phyloP scores from a whole-genome alignment of 306 rosid species.

The Lagenaria siceraria region DNA sequence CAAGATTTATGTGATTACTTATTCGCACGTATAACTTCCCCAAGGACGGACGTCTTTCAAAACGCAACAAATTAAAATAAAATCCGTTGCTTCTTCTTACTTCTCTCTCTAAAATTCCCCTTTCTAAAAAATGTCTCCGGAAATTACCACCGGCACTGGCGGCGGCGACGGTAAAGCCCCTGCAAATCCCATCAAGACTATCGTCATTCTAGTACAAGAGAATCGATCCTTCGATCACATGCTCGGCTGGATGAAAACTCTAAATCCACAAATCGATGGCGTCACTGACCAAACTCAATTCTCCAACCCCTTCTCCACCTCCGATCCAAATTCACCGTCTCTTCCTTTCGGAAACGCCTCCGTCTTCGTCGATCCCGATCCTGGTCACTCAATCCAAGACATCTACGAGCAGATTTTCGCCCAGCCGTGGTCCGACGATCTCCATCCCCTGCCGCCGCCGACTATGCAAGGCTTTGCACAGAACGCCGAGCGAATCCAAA shows the following conservation, averaged over 20 bases:
- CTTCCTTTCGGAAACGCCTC: conserved; percentile 25
- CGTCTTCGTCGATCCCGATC: conserved; percentile 54
- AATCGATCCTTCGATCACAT: conserved; percentile 93
- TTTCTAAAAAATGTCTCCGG: neutral
- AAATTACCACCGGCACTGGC: neutral
- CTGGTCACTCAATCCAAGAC: conserved; percentile 66
- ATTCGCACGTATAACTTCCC: neutral
- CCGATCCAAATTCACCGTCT: conserved; percentile 25
- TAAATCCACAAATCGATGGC: conserved; percentile 56
- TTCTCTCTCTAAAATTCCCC: no score
- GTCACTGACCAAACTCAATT: conserved; percentile 30
- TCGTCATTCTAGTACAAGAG: conserved; percentile 79
- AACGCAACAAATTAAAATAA: no score
- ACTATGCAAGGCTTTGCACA: conserved; percentile 57
- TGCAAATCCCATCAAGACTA: conserved; percentile 43
- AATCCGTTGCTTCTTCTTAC: no score
- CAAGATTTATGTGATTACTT: neutral
- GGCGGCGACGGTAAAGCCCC: neutral
- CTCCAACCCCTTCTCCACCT: conserved; percentile 38
- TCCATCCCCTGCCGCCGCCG: conserved; percentile 3
- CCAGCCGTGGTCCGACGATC: conserved; percentile 43
- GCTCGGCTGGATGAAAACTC: conserved; percentile 73
- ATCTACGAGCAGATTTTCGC: conserved; percentile 76
- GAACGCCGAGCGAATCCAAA: conserved; percentile 30
- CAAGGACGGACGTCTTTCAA: neutral